These are phyloP conservation scores for Candida khao-thaluensis DNA, from an alignment of 805 yeast species.

Conservation along the genomic window DNA sequence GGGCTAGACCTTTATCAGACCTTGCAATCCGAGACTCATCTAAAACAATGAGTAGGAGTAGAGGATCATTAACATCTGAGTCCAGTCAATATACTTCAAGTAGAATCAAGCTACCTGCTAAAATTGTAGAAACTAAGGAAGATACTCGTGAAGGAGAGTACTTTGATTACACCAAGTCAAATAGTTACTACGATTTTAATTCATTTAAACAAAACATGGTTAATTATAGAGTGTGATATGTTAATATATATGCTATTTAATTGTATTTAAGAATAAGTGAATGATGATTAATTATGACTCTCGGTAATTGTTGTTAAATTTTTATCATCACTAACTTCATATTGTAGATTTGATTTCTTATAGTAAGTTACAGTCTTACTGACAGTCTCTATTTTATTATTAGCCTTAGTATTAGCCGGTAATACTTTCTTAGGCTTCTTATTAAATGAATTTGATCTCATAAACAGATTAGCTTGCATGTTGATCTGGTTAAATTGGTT, in stretches of 20 bases:
- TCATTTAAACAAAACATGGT: constrained; percentile 23
- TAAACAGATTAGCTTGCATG: constrained; percentile 17
- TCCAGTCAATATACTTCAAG: constrained; percentile 19
- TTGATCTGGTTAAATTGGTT: constrained; percentile 21
- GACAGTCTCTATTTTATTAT: constrained; percentile 36
- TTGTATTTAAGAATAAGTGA: no score
- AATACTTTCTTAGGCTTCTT: constrained; percentile 33
- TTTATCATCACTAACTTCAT: background rate
- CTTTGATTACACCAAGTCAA: constrained; percentile 32
- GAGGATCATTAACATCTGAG: background rate
- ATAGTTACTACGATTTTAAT: constrained; percentile 33
- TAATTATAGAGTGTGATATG: no score
- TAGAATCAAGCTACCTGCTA: constrained; percentile 13
- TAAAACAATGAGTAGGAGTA: no score
- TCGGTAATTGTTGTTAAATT: constrained; percentile 6
- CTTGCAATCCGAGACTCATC: no score
- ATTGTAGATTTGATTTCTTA: constrained; percentile 8
- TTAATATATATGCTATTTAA: background rate
- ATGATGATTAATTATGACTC: background rate
- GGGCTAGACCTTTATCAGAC: background rate
- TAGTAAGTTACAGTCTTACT: constrained; percentile 45
- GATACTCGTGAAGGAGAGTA: constrained; percentile 23
- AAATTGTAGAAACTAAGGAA: constrained; percentile 2
- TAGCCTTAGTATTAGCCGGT: constrained; percentile 15
- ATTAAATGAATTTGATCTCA: constrained; percentile 39